Percentiles rank a stretch among this genome's conserved stretches.
These are phyloP conservation scores for Flaveria bidentis DNA, from an alignment of 129 eudicot genomes.

Conservation along the genomic window DNA sequence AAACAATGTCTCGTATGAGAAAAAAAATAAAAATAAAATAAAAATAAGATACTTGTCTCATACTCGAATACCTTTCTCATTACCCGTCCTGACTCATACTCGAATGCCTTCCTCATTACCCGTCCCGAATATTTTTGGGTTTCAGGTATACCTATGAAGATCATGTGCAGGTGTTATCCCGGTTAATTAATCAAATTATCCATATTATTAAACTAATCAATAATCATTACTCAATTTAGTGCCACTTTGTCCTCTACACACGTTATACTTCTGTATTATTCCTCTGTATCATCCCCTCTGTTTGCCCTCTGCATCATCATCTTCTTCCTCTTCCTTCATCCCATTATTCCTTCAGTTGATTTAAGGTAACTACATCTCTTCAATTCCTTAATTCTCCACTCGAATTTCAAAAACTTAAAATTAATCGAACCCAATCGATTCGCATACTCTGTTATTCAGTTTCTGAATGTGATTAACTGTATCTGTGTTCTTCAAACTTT, in stretches of 20 bases:
- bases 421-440: neutral
- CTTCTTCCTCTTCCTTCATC: neutral
- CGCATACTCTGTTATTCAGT: neutral
- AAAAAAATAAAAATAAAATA: too few species aligned
- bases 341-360: slow-evolving; percentile 23
- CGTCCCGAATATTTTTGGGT: too few species aligned
- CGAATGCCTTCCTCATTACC: too few species aligned
- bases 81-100: too few species aligned
- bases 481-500: neutral
- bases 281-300: neutral
- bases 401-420: neutral
- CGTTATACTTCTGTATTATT: neutral
- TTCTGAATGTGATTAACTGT: too few species aligned
- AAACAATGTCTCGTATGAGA: too few species aligned
- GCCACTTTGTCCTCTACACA: neutral
- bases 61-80: too few species aligned
- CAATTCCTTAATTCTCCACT: neutral
- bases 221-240: neutral
- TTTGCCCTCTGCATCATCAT: neutral
- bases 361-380: slow-evolving; percentile 26
- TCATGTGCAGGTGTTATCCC: too few species aligned
- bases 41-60: too few species aligned
- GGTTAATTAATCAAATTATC: too few species aligned
- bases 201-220: neutral
- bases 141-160: too few species aligned